Evolutionary conservation across 306 rosid species (phyloP), one percentile per base, ranked within the genome.

Genomic region (Casuarina glauca): DNA sequence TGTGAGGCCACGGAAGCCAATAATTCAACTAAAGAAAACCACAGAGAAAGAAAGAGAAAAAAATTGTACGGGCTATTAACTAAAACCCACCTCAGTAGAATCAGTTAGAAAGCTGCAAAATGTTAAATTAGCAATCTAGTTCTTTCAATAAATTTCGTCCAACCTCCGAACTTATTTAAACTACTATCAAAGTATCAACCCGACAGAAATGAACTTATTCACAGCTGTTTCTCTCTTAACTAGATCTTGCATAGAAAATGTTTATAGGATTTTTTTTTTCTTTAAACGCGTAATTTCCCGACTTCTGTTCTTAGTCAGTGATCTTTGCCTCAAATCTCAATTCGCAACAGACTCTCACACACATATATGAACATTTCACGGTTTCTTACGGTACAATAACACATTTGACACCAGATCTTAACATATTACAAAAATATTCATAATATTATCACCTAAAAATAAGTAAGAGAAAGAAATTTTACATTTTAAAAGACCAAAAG

Each of bases 1-100:
- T 73, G 78, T 48, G 74, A 70, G 78, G 70, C 68, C 69, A 69
- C 13, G 12, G 50, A 11, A 62, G 80, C 67, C 68, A 80, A 75
- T 55, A 74, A 67, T 42, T 67, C 2, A 67, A 67, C 49, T 50
- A 67, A 58, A 8, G 71, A 35, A 42, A 44, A 62, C 42, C n/a
- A 62, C 8, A 62, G 42, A 32, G 38, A 36, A 58, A 58, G 54
- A 2, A 52, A n/a, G 5, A 16, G 26, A 4, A 3, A 57, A 36
- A 75, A 3, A 6, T 66, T 16, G 57, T 52, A 17, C 17, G 58
- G 4, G 4, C 58, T 13, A 17, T 52, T 13, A 15, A 3, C 15
- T 1, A 13, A 52, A 13, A 52, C 26, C 20, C 58, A 52, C 58
- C 17, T 52, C 19, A 5, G 20, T 52, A 17, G 17, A 52, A 48